Base-by-base conservation (phyloP, 202 grass and related monocot species). In the Tripidium arundinaceum region DNA sequence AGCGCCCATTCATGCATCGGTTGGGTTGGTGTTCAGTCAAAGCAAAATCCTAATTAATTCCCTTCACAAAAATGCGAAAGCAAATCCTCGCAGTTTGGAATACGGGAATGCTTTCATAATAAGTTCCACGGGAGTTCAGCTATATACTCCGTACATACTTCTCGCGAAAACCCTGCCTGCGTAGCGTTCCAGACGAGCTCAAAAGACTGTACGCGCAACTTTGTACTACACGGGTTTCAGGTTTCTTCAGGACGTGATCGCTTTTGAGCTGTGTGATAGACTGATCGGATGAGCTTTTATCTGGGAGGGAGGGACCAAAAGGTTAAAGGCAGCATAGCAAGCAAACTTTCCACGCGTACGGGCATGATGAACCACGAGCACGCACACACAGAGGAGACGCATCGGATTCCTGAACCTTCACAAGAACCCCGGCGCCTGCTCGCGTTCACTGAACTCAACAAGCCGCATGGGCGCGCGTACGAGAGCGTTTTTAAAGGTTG, bases 401-500 rank as follows among this genome's bases (percentile, higher is more conserved):
- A 86, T 89, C 79, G 87, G 83, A 89, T 89, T 89, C 87, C 83
- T 75, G 79, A 63, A 74, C 79, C 39, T 74, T 89, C 83, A 83
- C 87, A 83, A 22, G 83, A 89, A 83, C 68, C 38, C 68, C 40
- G 28, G n/a, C 7, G 62, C 11, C 29, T 39, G 65, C 29, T 61
- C 79, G 43, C 67, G 79, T 86, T 82, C 87, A 86, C 50, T 82
- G 31, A 33, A 33, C 31, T 33, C 31, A 33, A 33, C 31, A 33
- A 33, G 31, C 31, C 31, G 31, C 31, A 33, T 33, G 31, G 31
- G 31, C 31, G 31, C 31, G 31, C 31, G 31, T 33, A 33, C 31
- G 31, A 4, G 31, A 4, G 31, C 31, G 31, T 4, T 33, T 33
- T 33, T 33, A 33, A 33, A 33, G 31, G 31, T 33, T n/a, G n/a